Evolutionary conservation across 352 stramenopile genomes (phyloP), one percentile per base, ranked within the genome.

Genomic region (Globisporangium radiosum): DNA sequence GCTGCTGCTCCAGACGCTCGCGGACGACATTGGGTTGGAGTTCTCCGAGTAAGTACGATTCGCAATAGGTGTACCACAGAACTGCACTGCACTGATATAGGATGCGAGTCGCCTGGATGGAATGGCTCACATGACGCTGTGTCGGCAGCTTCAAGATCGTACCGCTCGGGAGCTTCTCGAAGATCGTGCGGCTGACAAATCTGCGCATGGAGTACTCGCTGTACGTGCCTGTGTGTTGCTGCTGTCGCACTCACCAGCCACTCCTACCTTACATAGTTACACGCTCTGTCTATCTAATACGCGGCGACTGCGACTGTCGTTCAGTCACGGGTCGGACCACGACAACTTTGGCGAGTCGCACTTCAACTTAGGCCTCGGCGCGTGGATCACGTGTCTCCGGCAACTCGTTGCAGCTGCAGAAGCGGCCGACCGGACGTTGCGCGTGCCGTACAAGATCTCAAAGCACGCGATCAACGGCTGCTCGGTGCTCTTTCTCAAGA

Each of bases 321-420:
- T 71, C 64, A 94, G 84, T 50, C 83, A 95, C 59, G 86, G 86
- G 11, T 90, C 81, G 13, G 86, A 93, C 54, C 77, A 88, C 33
- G 81, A 92, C 66, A 89, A 87, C 53, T 95, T 94, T 33, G 71
- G 73, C 7, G 87, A 94, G 53, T 92, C 82, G 59, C 80, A 87
- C 53, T 92, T 94, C 67, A 95, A 95, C 52, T 74, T 94, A 37
- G 87, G 85, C 13, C 66, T 95, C 7, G 78, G 78, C 25, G 85
- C 85, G 36, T 93, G 82, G 83, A 68, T 94, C 44, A 84, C 75
- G 11, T 94, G 85, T 57, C 57, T 95, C 7, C 74, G 73, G 0
- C 80, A 95, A 54, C 66, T 95, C 37, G 71, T 90, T 38, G 63
- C 68, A 10, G 73, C 76, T 44, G 78, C 87, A 1, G 75, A 82